Evolutionary conservation across 1,139 yeast species (phyloP), one percentile per base, ranked within the genome.

Genomic region (Sugiyamaella castrensis): DNA sequence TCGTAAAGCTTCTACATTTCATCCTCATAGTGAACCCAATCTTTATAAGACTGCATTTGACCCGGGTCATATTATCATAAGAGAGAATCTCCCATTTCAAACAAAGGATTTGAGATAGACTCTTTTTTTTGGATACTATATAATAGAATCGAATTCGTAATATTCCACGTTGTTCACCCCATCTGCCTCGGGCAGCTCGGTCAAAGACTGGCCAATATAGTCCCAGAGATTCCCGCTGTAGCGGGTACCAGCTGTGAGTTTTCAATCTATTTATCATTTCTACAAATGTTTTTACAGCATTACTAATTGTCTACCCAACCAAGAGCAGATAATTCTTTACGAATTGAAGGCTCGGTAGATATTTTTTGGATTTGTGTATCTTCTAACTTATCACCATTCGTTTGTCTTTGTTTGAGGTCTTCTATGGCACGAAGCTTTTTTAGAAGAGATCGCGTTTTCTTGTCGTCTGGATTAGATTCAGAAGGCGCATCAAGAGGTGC

Each of bases 391-490:
- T 89, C 97, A 44, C 95, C 95, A 46, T 73, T 74, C 15, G 87
- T 87, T 70, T 87, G 92, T 65, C 91, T 86, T 76, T 80, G 80
- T 69, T 91, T 91, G 62, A 94, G 78, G 46, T 82, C 82, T 67
- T 91, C 96, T 58, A 92, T 92, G 11, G 98, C 98, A 63, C 98
- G 80, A 57, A 92, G 77, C 71, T 94, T 94, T 73, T 92, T 92
- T 68, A 91, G 76, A 64, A 92, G 77, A 26, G 95, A 83, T 66
- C 98, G 80, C 57, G 88, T 84, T 70, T 89, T 89, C 75, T 91
- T 92, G 60, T 92, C 98, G 69, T 91, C 97, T 26, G 83, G 71
- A 9, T 62, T 56, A 28, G 54, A 57, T 4, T 59, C 58, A 16
- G 61, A 43, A 9, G 60, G 56, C 13, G 56, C 46, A 10, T 62